Percentiles rank a stretch among this genome's conserved stretches.
These are phyloP conservation scores for Boechera divaricarpa DNA, from an alignment of 345 rosid species.

Conservation along the genomic window DNA sequence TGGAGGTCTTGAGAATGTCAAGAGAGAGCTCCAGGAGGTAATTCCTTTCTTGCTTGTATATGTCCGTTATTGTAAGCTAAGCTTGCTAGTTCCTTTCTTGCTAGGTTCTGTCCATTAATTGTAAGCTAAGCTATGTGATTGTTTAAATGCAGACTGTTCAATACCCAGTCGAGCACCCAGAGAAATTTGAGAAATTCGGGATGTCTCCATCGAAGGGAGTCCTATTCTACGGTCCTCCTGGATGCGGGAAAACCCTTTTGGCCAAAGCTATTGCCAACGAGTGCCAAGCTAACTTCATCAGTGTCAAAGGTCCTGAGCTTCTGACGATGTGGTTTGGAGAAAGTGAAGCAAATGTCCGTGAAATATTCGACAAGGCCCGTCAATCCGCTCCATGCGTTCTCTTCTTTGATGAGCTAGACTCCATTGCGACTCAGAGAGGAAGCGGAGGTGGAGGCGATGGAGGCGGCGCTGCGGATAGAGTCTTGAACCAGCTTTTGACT, in stretches of 20 bases:
- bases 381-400: conserved; percentile 98
- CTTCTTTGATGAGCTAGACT: conserved; percentile 97
- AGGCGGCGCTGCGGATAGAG: conserved; percentile 98
- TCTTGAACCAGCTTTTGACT: conserved; percentile 92
- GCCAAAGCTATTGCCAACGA: conserved; percentile 99
- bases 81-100: neutral
- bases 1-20: conserved; percentile 96
- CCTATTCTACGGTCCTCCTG: conserved; percentile 97
- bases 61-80: conserved; percentile 12
- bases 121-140: conserved; percentile 18
- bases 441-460: conserved; percentile 78
- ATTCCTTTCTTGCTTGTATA: neutral
- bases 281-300: conserved; percentile 96
- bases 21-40: conserved; percentile 98
- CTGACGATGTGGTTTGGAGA: conserved; percentile 99
- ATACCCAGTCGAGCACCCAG: conserved; percentile 99
- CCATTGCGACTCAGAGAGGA: conserved; percentile 99
- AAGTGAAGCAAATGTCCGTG: conserved; percentile 97
- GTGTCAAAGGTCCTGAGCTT: conserved; percentile 96
- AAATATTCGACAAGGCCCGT: conserved; percentile 96
- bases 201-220: conserved; percentile 99
- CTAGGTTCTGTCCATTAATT: conserved; percentile 16
- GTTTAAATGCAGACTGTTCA: conserved; percentile 79
- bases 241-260: conserved; percentile 95
- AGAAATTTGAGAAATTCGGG: conserved; percentile 96